A percentile compares a stretch with the other conserved stretches of the same genome.
These are phyloP conservation scores for Orobanche coerulescens DNA, from an alignment of 257 asterid genomes.

Conservation along the genomic window DNA sequence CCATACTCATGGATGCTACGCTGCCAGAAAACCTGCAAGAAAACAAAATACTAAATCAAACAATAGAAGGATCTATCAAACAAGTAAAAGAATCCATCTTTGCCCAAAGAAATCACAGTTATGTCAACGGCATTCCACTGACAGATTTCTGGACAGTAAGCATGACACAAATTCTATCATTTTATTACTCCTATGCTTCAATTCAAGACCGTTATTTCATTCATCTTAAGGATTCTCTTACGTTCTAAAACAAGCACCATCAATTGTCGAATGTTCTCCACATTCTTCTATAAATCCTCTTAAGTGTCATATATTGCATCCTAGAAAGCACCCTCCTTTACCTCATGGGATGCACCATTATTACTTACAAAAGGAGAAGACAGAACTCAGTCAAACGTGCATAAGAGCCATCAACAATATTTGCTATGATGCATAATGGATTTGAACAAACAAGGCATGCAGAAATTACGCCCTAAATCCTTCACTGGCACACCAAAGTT, in stretches of 20 bases:
- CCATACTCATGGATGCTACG: too few relatives aligned
- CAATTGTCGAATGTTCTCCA: too few relatives aligned
- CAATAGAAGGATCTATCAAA: too few relatives aligned
- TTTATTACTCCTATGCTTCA: constrained; percentile 15
- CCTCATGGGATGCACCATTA: constrained; percentile 1
- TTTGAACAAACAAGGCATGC: too few relatives aligned
- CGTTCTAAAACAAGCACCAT: constrained; percentile 4
- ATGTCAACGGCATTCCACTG: constrained; percentile 17
- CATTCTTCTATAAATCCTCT: constrained; percentile 1
- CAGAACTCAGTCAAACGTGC: too few relatives aligned
- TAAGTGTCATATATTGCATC: not conserved
- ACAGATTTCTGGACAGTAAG: constrained; percentile 7
- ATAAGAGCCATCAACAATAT: too few relatives aligned
- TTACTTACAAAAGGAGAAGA: constrained; percentile 5
- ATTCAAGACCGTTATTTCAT: constrained; percentile 6
- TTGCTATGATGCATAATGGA: not conserved
- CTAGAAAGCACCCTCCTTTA: constrained; percentile 9
- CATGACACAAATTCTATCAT: constrained; percentile 11
- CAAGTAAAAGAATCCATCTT: too few relatives aligned
- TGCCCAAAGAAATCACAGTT: too few relatives aligned
- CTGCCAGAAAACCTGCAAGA: too few relatives aligned
- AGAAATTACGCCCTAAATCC: constrained; percentile 94
- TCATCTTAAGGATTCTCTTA: constrained; percentile 10
- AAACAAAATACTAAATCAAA: too few relatives aligned
- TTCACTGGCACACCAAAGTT: constrained; percentile 98